Evolutionary conservation across 768 basidiomycete species (phyloP).

Genomic region (Termitomyces sp.): DNA sequence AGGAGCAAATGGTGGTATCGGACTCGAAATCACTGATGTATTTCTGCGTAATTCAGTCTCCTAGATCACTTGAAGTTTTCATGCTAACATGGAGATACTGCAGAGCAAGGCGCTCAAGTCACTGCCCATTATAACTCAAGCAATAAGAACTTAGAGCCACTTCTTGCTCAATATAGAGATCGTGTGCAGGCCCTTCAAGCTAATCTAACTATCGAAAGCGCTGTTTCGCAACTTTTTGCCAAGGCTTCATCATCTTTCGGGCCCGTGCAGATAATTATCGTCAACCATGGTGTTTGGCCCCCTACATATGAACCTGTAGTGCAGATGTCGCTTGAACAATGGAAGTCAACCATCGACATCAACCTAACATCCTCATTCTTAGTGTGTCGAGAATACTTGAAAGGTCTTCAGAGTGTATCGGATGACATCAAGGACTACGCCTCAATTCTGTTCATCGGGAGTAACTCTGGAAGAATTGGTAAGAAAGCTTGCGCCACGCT

Average conservation of each 20-base stretch:
- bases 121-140: slow-evolving; percentile 71
- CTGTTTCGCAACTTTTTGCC: slow-evolving; percentile 51
- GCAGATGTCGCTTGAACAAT: slow-evolving; percentile 60
- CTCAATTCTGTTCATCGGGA: slow-evolving; percentile 64
- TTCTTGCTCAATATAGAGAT: slow-evolving; percentile 36
- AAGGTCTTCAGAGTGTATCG: slow-evolving; percentile 37
- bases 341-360: slow-evolving; percentile 58
- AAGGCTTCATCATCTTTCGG: slow-evolving; percentile 39
- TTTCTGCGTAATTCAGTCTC: slow-evolving; percentile 48
- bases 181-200: slow-evolving; percentile 46
- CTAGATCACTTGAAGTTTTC: neutral
- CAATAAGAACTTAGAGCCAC: slow-evolving; percentile 35
- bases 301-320: slow-evolving; percentile 46
- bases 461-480: slow-evolving; percentile 72
- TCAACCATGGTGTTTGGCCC: slow-evolving; percentile 62
- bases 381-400: slow-evolving; percentile 61
- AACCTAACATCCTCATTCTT: slow-evolving; percentile 72
- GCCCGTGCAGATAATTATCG: slow-evolving; percentile 53
- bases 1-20: slow-evolving; percentile 80
- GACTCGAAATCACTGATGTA: slow-evolving; percentile 54
- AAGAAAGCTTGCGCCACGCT: slow-evolving; percentile 1
- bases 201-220: slow-evolving; percentile 56
- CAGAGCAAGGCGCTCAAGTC: slow-evolving; percentile 71
- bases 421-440: slow-evolving; percentile 52
- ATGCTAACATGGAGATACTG: neutral